Evolutionary conservation across 2,329 filamentous ascomycete species (phyloP).

Genomic region (Microcyclospora tardicrescens): DNA sequence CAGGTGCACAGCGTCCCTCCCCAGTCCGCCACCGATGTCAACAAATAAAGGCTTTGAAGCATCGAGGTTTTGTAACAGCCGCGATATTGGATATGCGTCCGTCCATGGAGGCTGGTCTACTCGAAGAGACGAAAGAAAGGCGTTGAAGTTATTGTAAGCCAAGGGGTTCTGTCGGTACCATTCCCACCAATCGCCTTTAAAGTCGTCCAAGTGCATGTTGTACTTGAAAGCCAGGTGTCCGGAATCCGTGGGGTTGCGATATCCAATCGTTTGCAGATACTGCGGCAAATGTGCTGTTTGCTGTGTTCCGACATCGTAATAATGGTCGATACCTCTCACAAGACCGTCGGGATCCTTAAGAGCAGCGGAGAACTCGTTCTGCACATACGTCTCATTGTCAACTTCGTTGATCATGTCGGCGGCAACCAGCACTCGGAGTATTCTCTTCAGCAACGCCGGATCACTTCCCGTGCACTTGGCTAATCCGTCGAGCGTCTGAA

Average conservation of each 20-base stretch:
- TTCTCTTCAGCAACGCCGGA: no score
- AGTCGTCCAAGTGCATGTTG: conserved; percentile 1
- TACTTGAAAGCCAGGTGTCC: conserved; percentile 6
- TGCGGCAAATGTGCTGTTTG: conserved; percentile 5
- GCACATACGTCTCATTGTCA: conserved; percentile 4
- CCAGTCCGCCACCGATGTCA: conserved; percentile 14
- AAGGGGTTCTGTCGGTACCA: neutral
- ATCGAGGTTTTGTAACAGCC: conserved; percentile 5
- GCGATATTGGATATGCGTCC: conserved; percentile 1
- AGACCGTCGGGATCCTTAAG: conserved; percentile 6
- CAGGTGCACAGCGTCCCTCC: conserved; percentile 7
- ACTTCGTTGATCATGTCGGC: conserved; percentile 3
- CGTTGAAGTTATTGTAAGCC: conserved; percentile 5
- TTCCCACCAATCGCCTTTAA: conserved; percentile 5
- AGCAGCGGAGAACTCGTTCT: conserved; percentile 3
- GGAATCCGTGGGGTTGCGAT: conserved; percentile 5
- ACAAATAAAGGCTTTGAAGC: conserved; percentile 7
- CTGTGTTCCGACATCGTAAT: conserved; percentile 3
- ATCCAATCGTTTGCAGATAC: conserved; percentile 4
- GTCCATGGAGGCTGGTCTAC: conserved; percentile 3
- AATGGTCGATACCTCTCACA: conserved; percentile 6
- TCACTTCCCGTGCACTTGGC: no score
- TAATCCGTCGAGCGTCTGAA: no score
- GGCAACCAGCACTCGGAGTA: conserved; percentile 3
- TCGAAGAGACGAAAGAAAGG: conserved; percentile 3